phyloP scores from a whole-genome alignment of 805 yeast genomes.

The Saturnispora sekii region DNA sequence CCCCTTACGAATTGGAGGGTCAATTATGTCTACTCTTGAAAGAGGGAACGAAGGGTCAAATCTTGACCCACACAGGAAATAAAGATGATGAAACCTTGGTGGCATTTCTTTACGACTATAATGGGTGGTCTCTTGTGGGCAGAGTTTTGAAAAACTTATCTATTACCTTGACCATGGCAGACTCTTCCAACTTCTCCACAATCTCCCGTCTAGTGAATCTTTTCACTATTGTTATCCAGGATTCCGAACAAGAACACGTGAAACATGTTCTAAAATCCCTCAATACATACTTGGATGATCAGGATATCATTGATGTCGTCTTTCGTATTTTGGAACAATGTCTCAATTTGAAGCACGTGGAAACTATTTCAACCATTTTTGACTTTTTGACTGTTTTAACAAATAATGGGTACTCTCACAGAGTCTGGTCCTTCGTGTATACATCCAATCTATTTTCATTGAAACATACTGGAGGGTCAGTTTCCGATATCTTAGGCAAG shows the following conservation, averaged over 20 bases:
- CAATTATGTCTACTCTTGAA: constrained; percentile 36
- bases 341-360: constrained; percentile 43
- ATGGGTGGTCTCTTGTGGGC: constrained; percentile 85
- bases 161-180: constrained; percentile 27
- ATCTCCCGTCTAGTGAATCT: constrained; percentile 43
- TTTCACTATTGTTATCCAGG: constrained; percentile 36
- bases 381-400: constrained; percentile 39
- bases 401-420: constrained; percentile 40
- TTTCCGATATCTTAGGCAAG: constrained; percentile 53
- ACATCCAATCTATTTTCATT: constrained; percentile 57
- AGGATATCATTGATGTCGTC: constrained; percentile 40
- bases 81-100: constrained; percentile 28
- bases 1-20: constrained; percentile 40
- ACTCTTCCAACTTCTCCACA: constrained; percentile 30
- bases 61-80: neutral
- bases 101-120: constrained; percentile 62
- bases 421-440: constrained; percentile 73
- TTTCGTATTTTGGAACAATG: constrained; percentile 62
- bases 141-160: constrained; percentile 60
- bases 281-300: constrained; percentile 28
- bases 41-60: constrained; percentile 58
- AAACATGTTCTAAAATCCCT: constrained; percentile 24
- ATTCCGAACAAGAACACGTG: constrained; percentile 25
- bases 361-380: constrained; percentile 36
- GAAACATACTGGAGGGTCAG: constrained; percentile 56